Conservation (phyloP, 2,329 filamentous ascomycete genomes). For the Grosmannia clavigera region DNA sequence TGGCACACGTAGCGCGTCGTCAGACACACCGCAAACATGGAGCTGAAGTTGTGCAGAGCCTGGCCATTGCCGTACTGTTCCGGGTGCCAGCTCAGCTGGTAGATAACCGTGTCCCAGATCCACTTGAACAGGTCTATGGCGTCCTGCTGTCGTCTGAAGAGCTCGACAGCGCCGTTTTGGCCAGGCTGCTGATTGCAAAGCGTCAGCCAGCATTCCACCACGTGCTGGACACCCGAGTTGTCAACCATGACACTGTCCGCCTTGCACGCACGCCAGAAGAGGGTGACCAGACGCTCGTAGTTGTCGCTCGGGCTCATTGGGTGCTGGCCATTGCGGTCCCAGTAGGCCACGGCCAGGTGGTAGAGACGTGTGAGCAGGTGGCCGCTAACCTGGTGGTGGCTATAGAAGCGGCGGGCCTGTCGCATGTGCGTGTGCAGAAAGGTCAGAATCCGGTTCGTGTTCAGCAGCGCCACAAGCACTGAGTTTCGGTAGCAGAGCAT, state of each 20-base stretch:
- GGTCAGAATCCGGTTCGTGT: slow-evolving; percentile 8
- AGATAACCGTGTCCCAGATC: neutral
- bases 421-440: slow-evolving; percentile 6
- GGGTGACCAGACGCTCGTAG: slow-evolving; percentile 1
- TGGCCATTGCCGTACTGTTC: neutral
- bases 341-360: slow-evolving; percentile 10
- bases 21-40: slow-evolving; percentile 4
- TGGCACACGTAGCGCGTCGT: slow-evolving; percentile 2
- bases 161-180: neutral
- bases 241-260: neutral
- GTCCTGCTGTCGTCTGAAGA: neutral
- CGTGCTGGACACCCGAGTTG: neutral
- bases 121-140: neutral
- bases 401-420: neutral
- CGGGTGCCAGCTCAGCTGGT: slow-evolving; percentile 2
- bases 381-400: neutral
- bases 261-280: slow-evolving; percentile 10
- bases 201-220: neutral
- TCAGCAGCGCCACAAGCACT: slow-evolving; percentile 7
- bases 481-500: slow-evolving; percentile 13
- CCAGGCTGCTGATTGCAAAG: neutral
- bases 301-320: neutral
- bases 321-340: slow-evolving; percentile 3
- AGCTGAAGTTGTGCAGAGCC: neutral
- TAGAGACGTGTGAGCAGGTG: slow-evolving; percentile 9